phyloP scores from a whole-genome alignment of 768 basidiomycete genomes.

The Ramaria rubella region DNA sequence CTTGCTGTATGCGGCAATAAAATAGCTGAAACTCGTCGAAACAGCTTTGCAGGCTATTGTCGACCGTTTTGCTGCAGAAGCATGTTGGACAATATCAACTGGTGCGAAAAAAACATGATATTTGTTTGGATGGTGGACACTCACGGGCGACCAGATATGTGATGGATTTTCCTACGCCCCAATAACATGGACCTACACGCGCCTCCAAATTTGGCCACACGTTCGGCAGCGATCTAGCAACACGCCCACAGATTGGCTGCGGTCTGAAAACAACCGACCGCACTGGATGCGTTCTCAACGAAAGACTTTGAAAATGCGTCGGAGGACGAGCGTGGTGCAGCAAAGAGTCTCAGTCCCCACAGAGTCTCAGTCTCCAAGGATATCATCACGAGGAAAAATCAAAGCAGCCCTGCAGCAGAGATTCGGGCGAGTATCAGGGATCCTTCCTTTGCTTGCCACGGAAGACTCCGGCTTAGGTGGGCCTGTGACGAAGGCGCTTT shows the following conservation, averaged over 20 bases:
- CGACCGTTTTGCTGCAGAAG: neutral
- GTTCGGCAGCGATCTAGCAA: neutral
- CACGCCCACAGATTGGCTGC: neutral
- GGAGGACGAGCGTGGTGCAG: neutral
- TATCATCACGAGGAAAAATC: no score
- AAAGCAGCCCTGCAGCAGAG: no score
- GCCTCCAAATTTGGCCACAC: neutral
- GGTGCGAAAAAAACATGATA: neutral
- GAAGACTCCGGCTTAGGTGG: no score
- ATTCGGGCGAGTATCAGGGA: no score
- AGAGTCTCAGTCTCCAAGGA: no score
- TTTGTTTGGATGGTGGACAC: neutral
- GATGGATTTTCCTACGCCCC: slow-evolving; percentile 1
- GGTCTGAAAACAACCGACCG: no score
- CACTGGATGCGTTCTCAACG: no score
- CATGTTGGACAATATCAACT: neutral
- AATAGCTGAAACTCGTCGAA: neutral
- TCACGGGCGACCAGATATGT: neutral
- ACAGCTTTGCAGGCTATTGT: neutral
- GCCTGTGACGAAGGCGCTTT: no score
- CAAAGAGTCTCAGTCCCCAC: no score
- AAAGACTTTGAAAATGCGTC: neutral
- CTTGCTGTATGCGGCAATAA: neutral
- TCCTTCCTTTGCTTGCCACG: no score
- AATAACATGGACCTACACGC: neutral